Evolutionary conservation across 2,329 filamentous ascomycete genomes (phyloP).

Genomic region (Ophiosphaerella korrae): DNA sequence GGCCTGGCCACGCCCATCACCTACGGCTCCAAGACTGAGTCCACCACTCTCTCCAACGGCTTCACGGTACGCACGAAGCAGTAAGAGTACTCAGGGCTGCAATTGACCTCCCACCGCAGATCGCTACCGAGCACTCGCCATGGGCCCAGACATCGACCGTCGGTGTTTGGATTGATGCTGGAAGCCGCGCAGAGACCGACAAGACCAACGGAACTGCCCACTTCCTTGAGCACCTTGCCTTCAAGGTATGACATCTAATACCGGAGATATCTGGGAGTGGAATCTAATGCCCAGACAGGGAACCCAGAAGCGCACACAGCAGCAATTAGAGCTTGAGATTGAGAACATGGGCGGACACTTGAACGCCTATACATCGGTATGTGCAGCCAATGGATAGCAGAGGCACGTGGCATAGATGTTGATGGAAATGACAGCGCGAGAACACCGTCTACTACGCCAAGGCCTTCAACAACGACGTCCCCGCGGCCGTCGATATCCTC

Average conservation of each 20-base stretch:
- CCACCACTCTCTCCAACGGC: constrained; percentile 95
- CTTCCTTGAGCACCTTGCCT: constrained; percentile 99
- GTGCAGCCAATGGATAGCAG: constrained; percentile 34
- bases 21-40: constrained; percentile 82
- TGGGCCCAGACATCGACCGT: constrained; percentile 98
- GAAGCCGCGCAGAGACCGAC: constrained; percentile 95
- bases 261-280: constrained; percentile 9
- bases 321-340: constrained; percentile 98
- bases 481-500: constrained; percentile 95
- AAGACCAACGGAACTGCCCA: constrained; percentile 99
- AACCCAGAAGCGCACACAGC: constrained; percentile 90
- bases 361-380: constrained; percentile 98
- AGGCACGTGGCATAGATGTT: constrained; percentile 19
- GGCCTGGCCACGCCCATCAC: constrained; percentile 85
- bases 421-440: constrained; percentile 70
- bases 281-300: constrained; percentile 62
- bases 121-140: constrained; percentile 96
- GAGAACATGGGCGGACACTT: constrained; percentile 99
- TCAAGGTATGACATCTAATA: constrained; percentile 73
- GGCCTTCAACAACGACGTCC: constrained; percentile 97
- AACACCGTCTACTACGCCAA: constrained; percentile 99
- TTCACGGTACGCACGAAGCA: constrained; percentile 72
- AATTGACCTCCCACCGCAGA: constrained; percentile 61
- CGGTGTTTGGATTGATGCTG: constrained; percentile 99
- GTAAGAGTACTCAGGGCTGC: constrained; percentile 24